Percentiles rank a stretch among this genome's conserved stretches.
phyloP scores from a whole-genome alignment of 805 yeast genomes.

The Yamadazyma akitaensis region DNA sequence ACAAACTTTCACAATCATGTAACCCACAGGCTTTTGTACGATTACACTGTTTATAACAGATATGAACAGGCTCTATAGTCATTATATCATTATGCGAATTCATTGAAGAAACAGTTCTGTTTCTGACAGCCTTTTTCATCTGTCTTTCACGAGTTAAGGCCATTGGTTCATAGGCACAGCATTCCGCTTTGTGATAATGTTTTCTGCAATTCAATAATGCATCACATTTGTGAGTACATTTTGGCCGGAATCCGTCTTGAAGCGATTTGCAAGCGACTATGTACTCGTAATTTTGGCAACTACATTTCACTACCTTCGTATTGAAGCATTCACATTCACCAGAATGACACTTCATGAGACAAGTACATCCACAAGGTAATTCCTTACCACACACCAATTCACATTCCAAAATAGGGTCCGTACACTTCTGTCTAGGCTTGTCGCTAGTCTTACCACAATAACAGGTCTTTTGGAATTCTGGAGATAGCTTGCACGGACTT shows the following conservation, averaged over 20 bases:
- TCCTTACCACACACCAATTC: slow-evolving; percentile 57
- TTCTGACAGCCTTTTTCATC: slow-evolving; percentile 48
- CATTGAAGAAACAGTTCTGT: slow-evolving; percentile 33
- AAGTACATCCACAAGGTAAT: slow-evolving; percentile 69
- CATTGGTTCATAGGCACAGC: slow-evolving; percentile 65
- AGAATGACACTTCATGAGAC: slow-evolving; percentile 68
- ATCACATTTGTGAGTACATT: slow-evolving; percentile 68
- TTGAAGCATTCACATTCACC: slow-evolving; percentile 72
- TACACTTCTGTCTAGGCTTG: slow-evolving; percentile 53
- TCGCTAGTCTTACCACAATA: slow-evolving; percentile 70
- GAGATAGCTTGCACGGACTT: slow-evolving; percentile 58
- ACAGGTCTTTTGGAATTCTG: slow-evolving; percentile 59
- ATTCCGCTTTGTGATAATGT: slow-evolving; percentile 65
- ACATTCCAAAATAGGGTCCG: slow-evolving; percentile 81
- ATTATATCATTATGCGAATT: slow-evolving; percentile 44
- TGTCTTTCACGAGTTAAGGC: slow-evolving; percentile 59
- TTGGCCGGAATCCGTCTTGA: slow-evolving; percentile 51
- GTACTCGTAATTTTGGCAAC: slow-evolving; percentile 57
- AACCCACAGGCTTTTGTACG: slow-evolving; percentile 55
- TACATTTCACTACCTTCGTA: slow-evolving; percentile 51
- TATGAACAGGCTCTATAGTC: slow-evolving; percentile 67
- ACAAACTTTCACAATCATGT: slow-evolving; percentile 66
- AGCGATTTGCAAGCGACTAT: slow-evolving; percentile 61
- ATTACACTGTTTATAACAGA: slow-evolving; percentile 67
- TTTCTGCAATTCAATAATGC: slow-evolving; percentile 75